These are phyloP conservation scores for Boechera stricta DNA, from an alignment of 345 rosid genomes.

Conservation along the genomic window DNA sequence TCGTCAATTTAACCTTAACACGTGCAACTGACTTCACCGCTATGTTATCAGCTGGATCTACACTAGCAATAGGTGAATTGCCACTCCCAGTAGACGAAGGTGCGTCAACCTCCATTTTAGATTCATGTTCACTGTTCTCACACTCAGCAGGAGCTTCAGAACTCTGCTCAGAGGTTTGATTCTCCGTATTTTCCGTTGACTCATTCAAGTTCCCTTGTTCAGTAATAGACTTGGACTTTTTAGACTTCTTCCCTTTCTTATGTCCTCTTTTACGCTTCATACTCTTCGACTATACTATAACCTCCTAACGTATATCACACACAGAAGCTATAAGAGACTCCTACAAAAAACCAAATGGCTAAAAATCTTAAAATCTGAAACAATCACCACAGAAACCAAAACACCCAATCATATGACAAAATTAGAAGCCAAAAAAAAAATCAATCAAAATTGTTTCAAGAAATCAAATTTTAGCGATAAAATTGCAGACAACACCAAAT, in stretches of 20 bases:
- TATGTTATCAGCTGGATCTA: slow-evolving; percentile 55
- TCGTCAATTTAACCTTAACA: slow-evolving; percentile 84
- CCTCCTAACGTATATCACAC: not conserved
- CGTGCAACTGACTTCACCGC: slow-evolving; percentile 58
- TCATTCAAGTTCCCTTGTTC: slow-evolving; percentile 37
- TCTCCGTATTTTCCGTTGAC: slow-evolving; percentile 37
- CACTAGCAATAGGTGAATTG: slow-evolving; percentile 57
- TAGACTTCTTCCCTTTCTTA: slow-evolving; percentile 63
- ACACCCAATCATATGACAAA: too few species aligned
- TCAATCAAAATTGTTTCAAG: too few species aligned
- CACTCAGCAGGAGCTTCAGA: slow-evolving; percentile 46
- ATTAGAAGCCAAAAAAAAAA: too few species aligned
- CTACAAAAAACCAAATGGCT: not conserved
- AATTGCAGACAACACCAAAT: not conserved
- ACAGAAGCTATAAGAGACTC: slow-evolving; percentile 20
- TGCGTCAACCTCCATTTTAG: slow-evolving; percentile 68
- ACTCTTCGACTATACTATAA: not conserved
- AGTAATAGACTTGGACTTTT: slow-evolving; percentile 27
- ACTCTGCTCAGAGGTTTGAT: slow-evolving; percentile 49
- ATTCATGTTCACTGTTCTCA: slow-evolving; percentile 59
- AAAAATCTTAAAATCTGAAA: not conserved
- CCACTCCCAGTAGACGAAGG: slow-evolving; percentile 73
- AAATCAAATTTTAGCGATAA: not conserved
- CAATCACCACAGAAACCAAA: not conserved
- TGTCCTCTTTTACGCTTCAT: slow-evolving; percentile 82